A percentile compares a stretch with the other conserved stretches of the same genome.
Conservation (phyloP, 2,329 filamentous ascomycete genomes). For the Ilyonectria robusta region DNA sequence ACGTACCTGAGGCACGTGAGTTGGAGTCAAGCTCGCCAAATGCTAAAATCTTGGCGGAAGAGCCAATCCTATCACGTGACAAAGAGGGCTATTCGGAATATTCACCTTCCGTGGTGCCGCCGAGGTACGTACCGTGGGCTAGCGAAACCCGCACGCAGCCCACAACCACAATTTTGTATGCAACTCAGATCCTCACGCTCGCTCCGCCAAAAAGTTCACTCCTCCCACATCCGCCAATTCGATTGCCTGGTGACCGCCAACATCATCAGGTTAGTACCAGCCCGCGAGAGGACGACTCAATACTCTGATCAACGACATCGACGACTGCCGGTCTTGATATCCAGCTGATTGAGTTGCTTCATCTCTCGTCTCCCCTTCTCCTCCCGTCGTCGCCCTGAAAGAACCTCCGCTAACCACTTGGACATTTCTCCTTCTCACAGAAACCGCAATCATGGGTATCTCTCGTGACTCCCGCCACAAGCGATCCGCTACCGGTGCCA, state of each 20-base stretch:
- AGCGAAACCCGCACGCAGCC: conserved; percentile 53
- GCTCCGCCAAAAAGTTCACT: conserved; percentile 55
- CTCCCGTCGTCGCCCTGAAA: conserved; percentile 1
- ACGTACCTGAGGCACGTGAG: not conserved
- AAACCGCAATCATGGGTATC: conserved; percentile 96
- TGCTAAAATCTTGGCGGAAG: not conserved
- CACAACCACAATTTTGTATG: conserved; percentile 59
- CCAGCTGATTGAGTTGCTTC: conserved; percentile 40
- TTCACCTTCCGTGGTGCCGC: conserved; percentile 48
- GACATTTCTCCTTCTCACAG: conserved; percentile 57
- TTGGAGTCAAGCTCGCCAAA: too few relatives aligned
- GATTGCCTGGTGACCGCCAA: conserved; percentile 65
- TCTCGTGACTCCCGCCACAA: conserved; percentile 99
- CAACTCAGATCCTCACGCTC: conserved; percentile 52
- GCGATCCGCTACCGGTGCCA: conserved; percentile 98
- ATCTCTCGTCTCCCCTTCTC: conserved; percentile 23
- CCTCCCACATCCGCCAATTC: conserved; percentile 58
- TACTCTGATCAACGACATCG: conserved; percentile 43
- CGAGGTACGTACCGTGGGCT: conserved; percentile 53
- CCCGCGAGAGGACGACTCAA: conserved; percentile 39
- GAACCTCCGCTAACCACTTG: conserved; percentile 41
- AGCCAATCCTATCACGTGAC: conserved; percentile 34
- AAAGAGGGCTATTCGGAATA: conserved; percentile 44
- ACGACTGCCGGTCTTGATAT: conserved; percentile 40
- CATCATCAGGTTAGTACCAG: conserved; percentile 64